Percentiles rank a stretch among this genome's conserved stretches.
Evolutionary conservation across 306 rosid species (phyloP).

Genomic region (Cucurbita ficifolia): DNA sequence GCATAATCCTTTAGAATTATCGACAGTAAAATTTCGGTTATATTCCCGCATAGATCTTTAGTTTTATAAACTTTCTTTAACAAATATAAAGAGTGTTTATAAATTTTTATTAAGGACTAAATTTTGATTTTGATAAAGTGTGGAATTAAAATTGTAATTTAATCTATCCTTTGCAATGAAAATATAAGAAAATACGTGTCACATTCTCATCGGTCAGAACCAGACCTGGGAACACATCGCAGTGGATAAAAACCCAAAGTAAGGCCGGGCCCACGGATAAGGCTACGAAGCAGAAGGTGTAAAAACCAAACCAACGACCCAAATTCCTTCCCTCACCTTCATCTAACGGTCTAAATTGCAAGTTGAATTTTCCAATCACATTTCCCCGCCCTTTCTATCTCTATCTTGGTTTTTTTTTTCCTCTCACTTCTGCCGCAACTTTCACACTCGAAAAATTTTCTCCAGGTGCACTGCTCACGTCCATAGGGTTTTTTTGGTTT

Average conservation of each 20-base stretch:
- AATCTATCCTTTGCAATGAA: no score
- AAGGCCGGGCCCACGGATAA: constrained; percentile 7
- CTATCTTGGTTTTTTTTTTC: background rate
- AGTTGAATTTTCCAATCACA: constrained; percentile 10
- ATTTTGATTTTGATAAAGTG: no score
- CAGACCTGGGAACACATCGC: background rate
- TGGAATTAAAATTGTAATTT: no score
- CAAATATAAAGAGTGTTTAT: no score
- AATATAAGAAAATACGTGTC: background rate
- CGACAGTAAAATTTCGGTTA: no score
- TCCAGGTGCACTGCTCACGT: constrained; percentile 3
- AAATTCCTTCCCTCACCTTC: constrained; percentile 10
- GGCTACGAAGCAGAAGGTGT: background rate
- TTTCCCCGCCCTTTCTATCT: constrained; percentile 7
- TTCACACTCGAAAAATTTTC: background rate
- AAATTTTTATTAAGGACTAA: no score
- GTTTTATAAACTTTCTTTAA: no score
- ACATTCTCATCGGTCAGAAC: background rate
- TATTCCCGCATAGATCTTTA: no score
- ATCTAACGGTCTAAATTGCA: constrained; percentile 37
- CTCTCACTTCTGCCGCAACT: background rate
- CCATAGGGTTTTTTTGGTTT: background rate
- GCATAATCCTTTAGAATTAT: background rate
- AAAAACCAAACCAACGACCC: constrained; percentile 14
- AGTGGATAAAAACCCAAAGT: background rate